These are phyloP conservation scores for Colletotrichum navitas DNA, from an alignment of 2,329 filamentous ascomycete genomes.

Conservation along the genomic window DNA sequence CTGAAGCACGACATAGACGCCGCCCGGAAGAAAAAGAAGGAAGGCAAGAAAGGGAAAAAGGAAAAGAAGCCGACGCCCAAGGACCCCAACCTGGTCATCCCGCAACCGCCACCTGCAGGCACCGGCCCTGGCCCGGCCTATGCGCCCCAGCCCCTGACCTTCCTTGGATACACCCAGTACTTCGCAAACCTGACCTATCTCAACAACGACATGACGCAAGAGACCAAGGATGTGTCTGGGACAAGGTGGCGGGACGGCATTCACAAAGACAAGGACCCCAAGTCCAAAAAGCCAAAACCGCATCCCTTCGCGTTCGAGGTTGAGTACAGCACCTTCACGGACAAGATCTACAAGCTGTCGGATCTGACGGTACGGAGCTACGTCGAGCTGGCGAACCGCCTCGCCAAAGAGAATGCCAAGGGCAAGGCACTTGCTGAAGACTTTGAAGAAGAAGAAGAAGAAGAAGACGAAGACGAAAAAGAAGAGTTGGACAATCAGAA, in stretches of 20 bases:
- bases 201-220: slow-evolving; percentile 75
- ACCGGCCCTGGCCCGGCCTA: slow-evolving; percentile 90
- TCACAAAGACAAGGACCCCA: slow-evolving; percentile 69
- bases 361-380: slow-evolving; percentile 89
- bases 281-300: slow-evolving; percentile 67
- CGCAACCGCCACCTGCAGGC: slow-evolving; percentile 78
- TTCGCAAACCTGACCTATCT: slow-evolving; percentile 93
- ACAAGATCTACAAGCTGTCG: slow-evolving; percentile 78
- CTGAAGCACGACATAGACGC: slow-evolving; percentile 48
- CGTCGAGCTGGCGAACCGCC: slow-evolving; percentile 82
- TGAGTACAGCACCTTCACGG: slow-evolving; percentile 87
- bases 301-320: slow-evolving; percentile 80
- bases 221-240: slow-evolving; percentile 49
- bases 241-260: slow-evolving; percentile 74
- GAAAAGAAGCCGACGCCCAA: slow-evolving; percentile 53
- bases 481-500: slow-evolving; percentile 46
- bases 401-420: slow-evolving; percentile 65
- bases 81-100: slow-evolving; percentile 73
- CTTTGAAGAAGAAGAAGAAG: slow-evolving; percentile 45
- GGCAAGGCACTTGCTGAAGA: slow-evolving; percentile 45
- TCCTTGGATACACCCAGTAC: slow-evolving; percentile 88
- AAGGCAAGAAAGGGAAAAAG: slow-evolving; percentile 59
- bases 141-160: slow-evolving; percentile 83
- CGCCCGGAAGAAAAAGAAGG: slow-evolving; percentile 52
- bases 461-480: slow-evolving; percentile 42